Conservation (phyloP, 805 yeast species). For the Candida anglica region DNA sequence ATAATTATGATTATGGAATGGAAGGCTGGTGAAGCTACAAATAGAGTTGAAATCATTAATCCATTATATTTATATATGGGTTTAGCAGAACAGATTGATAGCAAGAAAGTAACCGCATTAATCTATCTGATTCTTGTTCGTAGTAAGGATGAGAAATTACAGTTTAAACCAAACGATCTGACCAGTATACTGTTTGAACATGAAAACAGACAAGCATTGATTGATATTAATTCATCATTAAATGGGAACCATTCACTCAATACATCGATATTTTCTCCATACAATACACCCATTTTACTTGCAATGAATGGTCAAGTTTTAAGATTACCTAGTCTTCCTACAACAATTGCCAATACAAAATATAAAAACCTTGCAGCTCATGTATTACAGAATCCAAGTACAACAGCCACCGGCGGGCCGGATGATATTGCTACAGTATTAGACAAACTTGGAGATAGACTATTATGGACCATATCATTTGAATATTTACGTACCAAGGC, state of each 20-base stretch:
- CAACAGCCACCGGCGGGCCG: neutral
- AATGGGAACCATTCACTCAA: neutral
- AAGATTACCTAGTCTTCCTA: slow-evolving; percentile 2
- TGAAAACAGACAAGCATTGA: neutral
- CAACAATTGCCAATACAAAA: neutral
- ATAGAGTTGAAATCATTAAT: too few species aligned
- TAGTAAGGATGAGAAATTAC: neutral
- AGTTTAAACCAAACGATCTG: neutral
- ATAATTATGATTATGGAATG: too few species aligned
- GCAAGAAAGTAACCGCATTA: neutral
- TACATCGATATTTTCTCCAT: neutral
- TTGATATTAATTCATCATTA: neutral
- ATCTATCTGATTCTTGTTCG: too few species aligned
- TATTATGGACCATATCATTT: neutral
- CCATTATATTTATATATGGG: neutral
- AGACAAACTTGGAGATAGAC: slow-evolving; percentile 2
- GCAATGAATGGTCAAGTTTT: neutral
- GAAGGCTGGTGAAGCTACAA: too few species aligned
- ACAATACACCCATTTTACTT: neutral
- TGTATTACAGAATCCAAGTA: neutral
- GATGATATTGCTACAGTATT: neutral
- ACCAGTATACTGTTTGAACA: too few species aligned
- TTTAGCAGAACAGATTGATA: neutral
- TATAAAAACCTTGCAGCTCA: neutral
- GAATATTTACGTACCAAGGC: too few species aligned